Evolutionary conservation across 768 basidiomycete genomes (phyloP).

Genomic region (Mycena albidolilacea): DNA sequence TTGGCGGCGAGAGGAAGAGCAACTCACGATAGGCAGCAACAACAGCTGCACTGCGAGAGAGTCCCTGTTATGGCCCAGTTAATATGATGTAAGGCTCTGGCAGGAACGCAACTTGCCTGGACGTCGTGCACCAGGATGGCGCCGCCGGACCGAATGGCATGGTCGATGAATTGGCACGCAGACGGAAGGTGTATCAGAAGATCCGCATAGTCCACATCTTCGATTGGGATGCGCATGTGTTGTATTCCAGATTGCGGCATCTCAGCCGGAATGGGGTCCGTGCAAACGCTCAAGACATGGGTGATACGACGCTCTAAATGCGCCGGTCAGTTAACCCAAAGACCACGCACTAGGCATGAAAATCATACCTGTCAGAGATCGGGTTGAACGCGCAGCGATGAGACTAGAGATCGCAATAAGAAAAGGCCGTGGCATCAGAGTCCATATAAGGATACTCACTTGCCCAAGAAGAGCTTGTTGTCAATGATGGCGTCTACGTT

Average conservation of each 20-base stretch:
- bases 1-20: constrained; percentile 1
- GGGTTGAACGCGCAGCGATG: constrained; percentile 78
- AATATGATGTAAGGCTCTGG: not conserved
- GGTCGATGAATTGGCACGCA: constrained; percentile 77
- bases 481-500: constrained; percentile 79
- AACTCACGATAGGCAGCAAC: constrained; percentile 83
- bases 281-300: constrained; percentile 85
- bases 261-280: constrained; percentile 80
- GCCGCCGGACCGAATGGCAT: constrained; percentile 70
- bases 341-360: not conserved
- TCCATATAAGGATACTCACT: constrained; percentile 63
- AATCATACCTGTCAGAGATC: constrained; percentile 64
- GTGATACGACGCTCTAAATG: constrained; percentile 76
- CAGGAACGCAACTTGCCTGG: constrained; percentile 47
- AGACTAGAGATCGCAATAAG: constrained; percentile 59
- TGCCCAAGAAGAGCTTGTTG: constrained; percentile 79
- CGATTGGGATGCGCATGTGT: constrained; percentile 80
- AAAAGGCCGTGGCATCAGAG: constrained; percentile 40
- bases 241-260: constrained; percentile 76
- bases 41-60: constrained; percentile 78
- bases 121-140: constrained; percentile 77
- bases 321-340: not conserved
- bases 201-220: constrained; percentile 80
- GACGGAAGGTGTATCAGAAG: constrained; percentile 76
- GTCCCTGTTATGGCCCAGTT: constrained; percentile 49